phyloP scores from a whole-genome alignment of 192 early-diverging fungal genomes.

The Spinellus fusiger region DNA sequence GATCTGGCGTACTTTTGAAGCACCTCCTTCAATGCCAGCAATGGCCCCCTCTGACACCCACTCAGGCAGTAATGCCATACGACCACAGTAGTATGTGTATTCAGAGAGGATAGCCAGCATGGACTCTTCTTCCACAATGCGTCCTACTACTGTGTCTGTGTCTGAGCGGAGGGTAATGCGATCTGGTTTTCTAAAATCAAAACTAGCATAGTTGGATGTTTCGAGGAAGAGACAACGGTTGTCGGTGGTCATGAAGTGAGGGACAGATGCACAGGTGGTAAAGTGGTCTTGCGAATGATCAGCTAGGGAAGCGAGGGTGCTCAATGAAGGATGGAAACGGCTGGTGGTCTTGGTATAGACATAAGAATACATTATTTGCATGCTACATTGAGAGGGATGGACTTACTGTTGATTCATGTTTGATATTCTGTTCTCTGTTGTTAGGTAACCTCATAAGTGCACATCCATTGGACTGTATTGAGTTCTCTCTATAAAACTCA shows the following conservation, averaged over 20 bases:
- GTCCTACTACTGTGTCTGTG: slow-evolving; percentile 12
- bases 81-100: slow-evolving; percentile 31
- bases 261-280: slow-evolving; percentile 35
- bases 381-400: no score
- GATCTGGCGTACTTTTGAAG: slow-evolving; percentile 24
- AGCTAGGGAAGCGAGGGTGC: slow-evolving; percentile 20
- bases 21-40: slow-evolving; percentile 34
- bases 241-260: slow-evolving; percentile 31
- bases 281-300: slow-evolving; percentile 22
- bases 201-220: slow-evolving; percentile 29
- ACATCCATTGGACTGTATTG: no score
- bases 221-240: slow-evolving; percentile 28
- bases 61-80: slow-evolving; percentile 30
- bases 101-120: slow-evolving; percentile 32
- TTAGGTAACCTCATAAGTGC: no score
- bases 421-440: no score
- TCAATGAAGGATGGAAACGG: slow-evolving; percentile 14
- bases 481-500: no score
- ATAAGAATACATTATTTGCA: no score
- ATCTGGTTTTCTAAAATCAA: slow-evolving; percentile 30
- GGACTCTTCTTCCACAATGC: slow-evolving; percentile 26
- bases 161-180: slow-evolving; percentile 26
- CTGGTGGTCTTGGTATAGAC: slow-evolving; percentile 11
- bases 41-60: slow-evolving; percentile 33
- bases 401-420: no score